phyloP scores from a whole-genome alignment of 345 rosid species.

The Carallia pectinifolia region DNA sequence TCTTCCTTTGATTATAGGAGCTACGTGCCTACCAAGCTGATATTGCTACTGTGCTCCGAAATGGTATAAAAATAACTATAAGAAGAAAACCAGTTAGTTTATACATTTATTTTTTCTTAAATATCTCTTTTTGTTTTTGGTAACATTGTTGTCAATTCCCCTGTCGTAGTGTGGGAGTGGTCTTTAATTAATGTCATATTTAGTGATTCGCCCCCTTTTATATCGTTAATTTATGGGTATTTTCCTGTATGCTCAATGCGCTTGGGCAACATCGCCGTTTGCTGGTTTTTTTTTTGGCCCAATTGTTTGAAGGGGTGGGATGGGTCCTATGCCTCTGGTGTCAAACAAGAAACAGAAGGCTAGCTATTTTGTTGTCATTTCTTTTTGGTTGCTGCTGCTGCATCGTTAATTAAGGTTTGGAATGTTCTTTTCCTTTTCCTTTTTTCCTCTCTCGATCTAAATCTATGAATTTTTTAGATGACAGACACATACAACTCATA shows the following conservation, averaged over 20 bases:
- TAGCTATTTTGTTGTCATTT: not conserved
- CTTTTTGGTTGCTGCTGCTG: too few species aligned
- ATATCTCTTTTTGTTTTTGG: too few species aligned
- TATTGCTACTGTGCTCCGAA: slow-evolving; percentile 85
- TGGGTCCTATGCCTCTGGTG: not conserved
- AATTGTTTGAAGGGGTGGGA: not conserved
- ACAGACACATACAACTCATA: too few species aligned
- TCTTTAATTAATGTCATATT: not conserved
- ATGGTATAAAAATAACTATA: slow-evolving; percentile 52
- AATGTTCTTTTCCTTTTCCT: too few species aligned
- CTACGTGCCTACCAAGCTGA: slow-evolving; percentile 99
- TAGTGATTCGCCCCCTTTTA: not conserved
- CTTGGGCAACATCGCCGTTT: not conserved
- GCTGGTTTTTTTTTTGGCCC: not conserved
- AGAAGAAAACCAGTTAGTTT: not conserved
- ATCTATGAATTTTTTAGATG: too few species aligned
- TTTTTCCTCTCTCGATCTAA: too few species aligned
- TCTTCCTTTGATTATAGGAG: slow-evolving; percentile 51
- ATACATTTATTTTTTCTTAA: too few species aligned
- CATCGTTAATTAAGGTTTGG: too few species aligned
- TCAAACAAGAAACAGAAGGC: not conserved
- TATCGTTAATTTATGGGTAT: not conserved
- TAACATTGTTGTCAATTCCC: not conserved
- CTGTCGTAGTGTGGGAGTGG: not conserved
- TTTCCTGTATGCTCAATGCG: too few species aligned